Base-by-base conservation (phyloP, 2,329 filamentous ascomycete genomes). In the Leptographium galeiforme region DNA sequence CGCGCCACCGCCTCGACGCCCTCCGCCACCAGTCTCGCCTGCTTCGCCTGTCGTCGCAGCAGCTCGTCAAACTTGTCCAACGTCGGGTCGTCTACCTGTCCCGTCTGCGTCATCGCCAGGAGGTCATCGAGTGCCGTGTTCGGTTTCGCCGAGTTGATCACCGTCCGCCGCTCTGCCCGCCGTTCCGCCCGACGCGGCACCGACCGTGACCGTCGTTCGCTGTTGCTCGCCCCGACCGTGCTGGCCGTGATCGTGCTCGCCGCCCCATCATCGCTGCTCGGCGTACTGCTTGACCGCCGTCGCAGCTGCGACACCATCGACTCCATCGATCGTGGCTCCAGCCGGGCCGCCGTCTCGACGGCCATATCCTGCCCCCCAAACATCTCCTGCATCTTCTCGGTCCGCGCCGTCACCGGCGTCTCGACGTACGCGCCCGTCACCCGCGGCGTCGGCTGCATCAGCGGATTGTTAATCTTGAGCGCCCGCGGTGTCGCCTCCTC, bases 31-130 rank as follows among this genome's bases (percentile, higher is more conserved):
- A 25, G 25, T 25, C 25, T 25, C 4, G 2, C 30, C 44, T 38
- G 36, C 30, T 41, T 33, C 19, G 36, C 44, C 61, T 65, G 66
- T n/a, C 67, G 67, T 34, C 64, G 62, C 32, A 79, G 61, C 41
- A 80, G 65, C 33, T 75, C 72, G 54, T 76, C 76, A 34, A 81
- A 67, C 56, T 81, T 75, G 48, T 81, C 78, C n/a, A 80, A 63
- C 0, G 77, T 81, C 1, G 76, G 78, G 59, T 81, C 78, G 18
- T 81, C 77, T 32, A 80, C 73, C 52, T 25, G 36, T 51, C 79
- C 72, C 46, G 65, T 67, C 16, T 70, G 70, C 57, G 77, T 70
- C 47, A 82, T 74, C 50, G 76, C 72, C 33, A 72, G 66, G 33
- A 81, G 64, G 58, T 82, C 78, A 54, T 79, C 77, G 53, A 70